These are phyloP conservation scores for Boletales sp. DNA, from an alignment of 768 basidiomycete genomes.

Conservation along the genomic window DNA sequence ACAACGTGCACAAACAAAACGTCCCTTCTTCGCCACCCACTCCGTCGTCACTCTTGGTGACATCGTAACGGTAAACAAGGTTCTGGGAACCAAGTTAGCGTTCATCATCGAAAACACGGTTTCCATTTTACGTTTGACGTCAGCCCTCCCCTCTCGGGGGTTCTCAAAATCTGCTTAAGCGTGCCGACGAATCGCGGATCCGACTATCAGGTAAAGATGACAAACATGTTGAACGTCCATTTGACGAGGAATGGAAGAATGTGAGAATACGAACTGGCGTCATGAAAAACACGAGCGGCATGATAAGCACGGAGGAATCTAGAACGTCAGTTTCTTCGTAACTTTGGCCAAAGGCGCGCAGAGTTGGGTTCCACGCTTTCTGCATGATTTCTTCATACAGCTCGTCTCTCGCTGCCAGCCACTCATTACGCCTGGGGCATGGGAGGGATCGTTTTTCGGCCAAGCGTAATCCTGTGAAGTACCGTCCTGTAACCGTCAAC, in stretches of 20 bases:
- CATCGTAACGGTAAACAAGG: conserved; percentile 88
- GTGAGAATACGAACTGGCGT: conserved; percentile 52
- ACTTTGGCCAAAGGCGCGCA: conserved; percentile 77
- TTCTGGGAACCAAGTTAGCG: conserved; percentile 42
- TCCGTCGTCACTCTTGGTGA: conserved; percentile 81
- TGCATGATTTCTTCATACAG: conserved; percentile 94
- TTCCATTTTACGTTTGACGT: conserved; percentile 65
- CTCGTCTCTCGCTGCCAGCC: conserved; percentile 73
- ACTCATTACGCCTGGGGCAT: conserved; percentile 65
- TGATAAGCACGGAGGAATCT: conserved; percentile 87
- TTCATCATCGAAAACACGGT: background rate
- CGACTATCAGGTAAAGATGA: conserved; percentile 39
- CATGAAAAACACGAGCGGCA: conserved; percentile 92
- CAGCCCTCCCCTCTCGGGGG: conserved; percentile 87
- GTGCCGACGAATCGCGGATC: conserved; percentile 90
- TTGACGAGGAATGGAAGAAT: background rate
- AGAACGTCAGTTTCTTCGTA: conserved; percentile 83
- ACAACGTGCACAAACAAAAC: conserved; percentile 85
- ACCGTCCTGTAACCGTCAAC: background rate
- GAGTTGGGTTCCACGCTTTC: conserved; percentile 76
- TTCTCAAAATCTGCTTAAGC: conserved; percentile 76
- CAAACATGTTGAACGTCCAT: too few relatives aligned
- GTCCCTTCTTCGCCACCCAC: conserved; percentile 96
- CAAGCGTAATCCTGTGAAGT: conserved; percentile 64
- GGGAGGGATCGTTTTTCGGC: conserved; percentile 95